phyloP scores from a whole-genome alignment of 2,329 filamentous ascomycete genomes.

The Fusarium sp. region DNA sequence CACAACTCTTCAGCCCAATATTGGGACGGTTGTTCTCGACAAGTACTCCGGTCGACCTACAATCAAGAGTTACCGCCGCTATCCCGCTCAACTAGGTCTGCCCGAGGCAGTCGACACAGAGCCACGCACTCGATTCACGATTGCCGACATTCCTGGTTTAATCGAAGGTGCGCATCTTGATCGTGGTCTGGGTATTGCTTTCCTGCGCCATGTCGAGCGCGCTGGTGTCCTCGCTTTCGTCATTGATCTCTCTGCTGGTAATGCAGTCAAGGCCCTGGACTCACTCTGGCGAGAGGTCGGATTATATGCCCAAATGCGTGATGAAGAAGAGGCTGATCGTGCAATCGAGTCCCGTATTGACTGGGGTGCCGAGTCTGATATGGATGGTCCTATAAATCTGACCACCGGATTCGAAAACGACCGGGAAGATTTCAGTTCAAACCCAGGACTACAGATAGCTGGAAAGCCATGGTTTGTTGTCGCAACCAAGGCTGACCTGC shows the following conservation, averaged over 20 bases:
- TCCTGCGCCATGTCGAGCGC: slow-evolving; percentile 93
- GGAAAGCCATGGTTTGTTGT: slow-evolving; percentile 97
- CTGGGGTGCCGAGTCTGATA: slow-evolving; percentile 67
- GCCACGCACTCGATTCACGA: slow-evolving; percentile 83
- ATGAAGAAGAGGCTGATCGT: slow-evolving; percentile 77
- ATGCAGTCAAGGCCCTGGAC: slow-evolving; percentile 83
- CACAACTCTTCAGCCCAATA: slow-evolving; percentile 93
- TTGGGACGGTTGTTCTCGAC: slow-evolving; percentile 95
- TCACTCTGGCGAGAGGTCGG: slow-evolving; percentile 91
- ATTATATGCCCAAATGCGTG: slow-evolving; percentile 83
- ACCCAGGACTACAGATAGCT: slow-evolving; percentile 77
- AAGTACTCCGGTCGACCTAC: slow-evolving; percentile 81
- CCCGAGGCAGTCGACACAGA: slow-evolving; percentile 61
- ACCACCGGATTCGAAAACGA: slow-evolving; percentile 34
- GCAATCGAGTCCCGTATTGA: slow-evolving; percentile 69
- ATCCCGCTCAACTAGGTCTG: slow-evolving; percentile 53
- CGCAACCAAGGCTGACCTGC: slow-evolving; percentile 90
- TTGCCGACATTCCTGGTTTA: slow-evolving; percentile 95
- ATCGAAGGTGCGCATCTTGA: slow-evolving; percentile 94
- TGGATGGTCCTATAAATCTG: slow-evolving; percentile 46
- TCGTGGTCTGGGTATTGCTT: slow-evolving; percentile 89
- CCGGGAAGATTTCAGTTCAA: slow-evolving; percentile 16
- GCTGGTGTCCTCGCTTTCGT: slow-evolving; percentile 95
- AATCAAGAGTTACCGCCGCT: slow-evolving; percentile 54
- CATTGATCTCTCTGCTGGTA: slow-evolving; percentile 82